Evolutionary conservation across 139 green algal genomes (phyloP).

Genomic region (Pleodorina starrii): DNA sequence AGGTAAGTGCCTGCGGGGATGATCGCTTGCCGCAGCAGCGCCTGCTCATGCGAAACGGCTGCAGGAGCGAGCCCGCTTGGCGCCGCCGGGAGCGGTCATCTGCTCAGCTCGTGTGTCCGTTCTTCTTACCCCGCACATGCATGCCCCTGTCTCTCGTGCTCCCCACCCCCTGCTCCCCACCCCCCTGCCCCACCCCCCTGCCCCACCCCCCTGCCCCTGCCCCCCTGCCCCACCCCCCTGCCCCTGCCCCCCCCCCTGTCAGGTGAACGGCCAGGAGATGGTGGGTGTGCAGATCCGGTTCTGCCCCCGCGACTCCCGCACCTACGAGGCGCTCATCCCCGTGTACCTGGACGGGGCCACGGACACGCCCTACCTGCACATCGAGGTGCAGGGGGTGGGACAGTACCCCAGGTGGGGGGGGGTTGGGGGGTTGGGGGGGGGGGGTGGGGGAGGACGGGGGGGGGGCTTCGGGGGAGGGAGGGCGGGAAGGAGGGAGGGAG

Average conservation of each 20-base stretch:
- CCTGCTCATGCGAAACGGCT: no score
- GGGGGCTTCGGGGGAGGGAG: not conserved
- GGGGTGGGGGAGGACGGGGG: not conserved
- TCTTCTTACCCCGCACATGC: no score
- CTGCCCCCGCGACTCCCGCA: constrained; percentile 60
- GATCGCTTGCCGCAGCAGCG: no score
- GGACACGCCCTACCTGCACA: constrained; percentile 59
- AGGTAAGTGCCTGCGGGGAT: not conserved
- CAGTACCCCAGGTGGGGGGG: constrained; percentile 42
- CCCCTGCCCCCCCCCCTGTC: no score
- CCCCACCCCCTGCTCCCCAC: no score
- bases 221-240: no score
- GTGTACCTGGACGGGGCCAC: constrained; percentile 65
- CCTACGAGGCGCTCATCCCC: constrained; percentile 68
- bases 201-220: no score
- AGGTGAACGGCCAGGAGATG: constrained; percentile 44
- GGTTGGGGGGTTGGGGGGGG: not conserved
- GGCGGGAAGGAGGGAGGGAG: not conserved
- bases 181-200: no score
- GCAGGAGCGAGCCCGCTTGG: no score
- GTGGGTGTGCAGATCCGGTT: constrained; percentile 62
- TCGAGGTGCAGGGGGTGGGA: constrained; percentile 52
- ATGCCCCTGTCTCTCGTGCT: no score
- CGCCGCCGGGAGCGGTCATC: no score
- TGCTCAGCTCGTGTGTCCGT: no score